phyloP scores from a whole-genome alignment of 1,139 yeast species.

The Starmera stellimalicola region DNA sequence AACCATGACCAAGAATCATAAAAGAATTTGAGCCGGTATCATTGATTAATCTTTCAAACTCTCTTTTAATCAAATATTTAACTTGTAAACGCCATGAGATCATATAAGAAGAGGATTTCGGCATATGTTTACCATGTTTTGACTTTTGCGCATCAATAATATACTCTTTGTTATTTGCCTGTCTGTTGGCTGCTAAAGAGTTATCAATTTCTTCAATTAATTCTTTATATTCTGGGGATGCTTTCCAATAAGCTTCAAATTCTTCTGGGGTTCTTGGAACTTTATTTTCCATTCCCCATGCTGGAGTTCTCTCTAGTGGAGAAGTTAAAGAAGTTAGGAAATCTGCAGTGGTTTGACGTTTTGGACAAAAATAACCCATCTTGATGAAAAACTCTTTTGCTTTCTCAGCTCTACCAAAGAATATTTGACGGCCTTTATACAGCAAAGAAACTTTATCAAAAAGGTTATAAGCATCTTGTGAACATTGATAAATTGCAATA shows the following conservation, averaged over 20 bases:
- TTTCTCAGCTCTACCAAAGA: slow-evolving; percentile 48
- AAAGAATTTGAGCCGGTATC: slow-evolving; percentile 58
- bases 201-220: slow-evolving; percentile 33
- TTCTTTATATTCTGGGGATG: slow-evolving; percentile 44
- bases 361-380: slow-evolving; percentile 68
- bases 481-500: slow-evolving; percentile 78
- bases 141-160: slow-evolving; percentile 46
- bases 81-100: slow-evolving; percentile 60
- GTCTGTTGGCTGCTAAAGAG: slow-evolving; percentile 11
- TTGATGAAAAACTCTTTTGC: slow-evolving; percentile 53
- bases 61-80: slow-evolving; percentile 49
- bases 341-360: slow-evolving; percentile 78
- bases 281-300: slow-evolving; percentile 43
- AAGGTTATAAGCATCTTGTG: slow-evolving; percentile 65
- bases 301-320: slow-evolving; percentile 54
- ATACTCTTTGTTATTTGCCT: slow-evolving; percentile 12
- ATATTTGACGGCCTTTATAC: slow-evolving; percentile 73
- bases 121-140: slow-evolving; percentile 44
- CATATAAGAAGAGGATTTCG: slow-evolving; percentile 52
- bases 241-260: slow-evolving; percentile 59
- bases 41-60: slow-evolving; percentile 52
- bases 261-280: slow-evolving; percentile 70
- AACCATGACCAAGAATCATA: slow-evolving; percentile 51
- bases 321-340: slow-evolving; percentile 71
- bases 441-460: slow-evolving; percentile 69